Base-by-base conservation (phyloP, 306 rosid species). In the Elaeagnus macrophylla region DNA sequence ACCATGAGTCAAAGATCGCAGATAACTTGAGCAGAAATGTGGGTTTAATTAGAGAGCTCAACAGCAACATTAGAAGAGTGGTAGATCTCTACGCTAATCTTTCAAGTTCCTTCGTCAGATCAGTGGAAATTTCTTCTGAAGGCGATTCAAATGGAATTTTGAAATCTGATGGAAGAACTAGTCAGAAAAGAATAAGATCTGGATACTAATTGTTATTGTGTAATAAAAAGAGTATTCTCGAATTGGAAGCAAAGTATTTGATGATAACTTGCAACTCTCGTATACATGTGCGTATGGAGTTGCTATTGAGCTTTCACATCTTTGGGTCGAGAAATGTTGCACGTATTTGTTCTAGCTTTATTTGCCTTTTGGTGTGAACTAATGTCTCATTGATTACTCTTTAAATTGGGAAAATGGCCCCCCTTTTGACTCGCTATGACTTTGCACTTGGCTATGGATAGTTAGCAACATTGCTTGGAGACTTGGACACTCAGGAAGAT, bases 51-150 rank as follows among this genome's bases (percentile, higher is more conserved):
- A 72, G 71, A 60, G 88, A 81, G 61, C 84, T 81, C 5, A 81
- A 81, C 53, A 81, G 70, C 71, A 81, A 81, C 37, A 81, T 81
- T 67, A 81, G 77, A 69, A 78, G 88, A 68, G 88, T 81, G 56
- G 88, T 81, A 60, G 84, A 81, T 78, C 79, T 81, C 32, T 81
- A 81, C 72, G 81, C 84, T 32, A 75, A 75, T 64, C 83, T 81
- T 62, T 81, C 86, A 11, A 74, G 51, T 57, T 77, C 86, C 50
- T 74, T 77, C 58, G 40, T 72, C 55, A 81, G 74, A 55, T 76
- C 86, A 42, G 35, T 56, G 13, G 85, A 76, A 35, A 82, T 77
- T 74, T 81, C 86, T 10, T 81, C 83, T 5, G 86, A 81, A 70
- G 83, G 80, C 13, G 86, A 81, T 25, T 77, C 86, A 7, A 77